Conservation (phyloP, 1,284 basidiomycete genomes). For the Mycosarcoma maydis region DNA sequence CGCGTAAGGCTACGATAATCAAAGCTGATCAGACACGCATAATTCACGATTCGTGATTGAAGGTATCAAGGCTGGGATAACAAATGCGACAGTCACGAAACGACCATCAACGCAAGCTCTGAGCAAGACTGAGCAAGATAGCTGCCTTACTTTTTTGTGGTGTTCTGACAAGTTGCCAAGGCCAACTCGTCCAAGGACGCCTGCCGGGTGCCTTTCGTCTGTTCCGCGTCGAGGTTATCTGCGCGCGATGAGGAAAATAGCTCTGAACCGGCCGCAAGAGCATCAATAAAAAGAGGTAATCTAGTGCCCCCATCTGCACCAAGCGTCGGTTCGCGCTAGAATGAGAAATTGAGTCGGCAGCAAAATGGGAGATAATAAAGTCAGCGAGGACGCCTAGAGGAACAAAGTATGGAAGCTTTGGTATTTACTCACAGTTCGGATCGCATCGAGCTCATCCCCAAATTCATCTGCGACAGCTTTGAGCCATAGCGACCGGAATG, state of each 20-base stretch:
- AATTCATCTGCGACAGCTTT: constrained; percentile 55
- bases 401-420: background rate
- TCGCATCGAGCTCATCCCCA: constrained; percentile 51
- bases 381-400: background rate
- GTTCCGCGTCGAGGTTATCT: background rate
- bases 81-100: too few relatives aligned
- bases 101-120: too few relatives aligned
- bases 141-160: too few relatives aligned
- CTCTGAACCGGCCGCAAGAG: constrained; percentile 48
- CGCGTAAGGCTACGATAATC: too few relatives aligned
- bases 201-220: too few relatives aligned
- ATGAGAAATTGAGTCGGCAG: background rate
- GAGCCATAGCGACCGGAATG: constrained; percentile 54
- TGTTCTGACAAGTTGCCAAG: too few relatives aligned
- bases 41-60: too few relatives aligned
- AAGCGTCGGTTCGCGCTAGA: constrained; percentile 40
- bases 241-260: constrained; percentile 17
- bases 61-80: too few relatives aligned
- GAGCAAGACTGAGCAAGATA: background rate
- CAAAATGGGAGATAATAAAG: constrained; percentile 2
- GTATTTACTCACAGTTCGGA: constrained; percentile 35
- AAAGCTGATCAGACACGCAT: too few relatives aligned
- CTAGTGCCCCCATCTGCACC: constrained; percentile 49
- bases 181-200: too few relatives aligned
- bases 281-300: constrained; percentile 55